Base-by-base conservation (phyloP, 768 basidiomycete genomes). In the Boletus subcaerulescens region DNA sequence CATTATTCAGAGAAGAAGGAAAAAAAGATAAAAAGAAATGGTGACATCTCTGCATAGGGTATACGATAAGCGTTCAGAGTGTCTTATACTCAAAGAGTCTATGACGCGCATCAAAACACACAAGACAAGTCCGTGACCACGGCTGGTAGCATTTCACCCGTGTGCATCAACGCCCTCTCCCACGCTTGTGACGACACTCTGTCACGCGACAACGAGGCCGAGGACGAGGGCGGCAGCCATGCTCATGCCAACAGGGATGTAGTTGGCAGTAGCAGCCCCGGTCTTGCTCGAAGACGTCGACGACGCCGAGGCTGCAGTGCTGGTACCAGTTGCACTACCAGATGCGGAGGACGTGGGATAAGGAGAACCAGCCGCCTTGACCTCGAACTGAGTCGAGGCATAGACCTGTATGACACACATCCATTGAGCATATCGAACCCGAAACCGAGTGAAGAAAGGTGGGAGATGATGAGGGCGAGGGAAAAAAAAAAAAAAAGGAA, bases 351-450 rank as follows among this genome's bases (percentile, higher is more conserved):
- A 59, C 18, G 70, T 45, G 11, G 85, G 83, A 62, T 83, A 88
- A 13, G 73, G 9, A 35, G 86, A 74, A 47, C 82, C 83, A 32
- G 71, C 56, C 7, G 84, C 64, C 65, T 84, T 81, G 68, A 91
- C 77, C 66, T 83, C 80, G 68, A 91, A 91, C 18, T 5, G 71
- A 65, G 52, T 76, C 45, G 26, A 85, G 81, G 84, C 83, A 56
- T 76, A 88, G 51, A 89, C 54, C 84, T 90, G 58, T 4, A 45
- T 5, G 32, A 42, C 5, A 46, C 4, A 42, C 5, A 12, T 24
- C 33, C 39, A 24, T 14, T 47, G 42, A 39, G 45, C n/a, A 50
- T 45, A 10, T 29, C n/a, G 18, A 20, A 22, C 8, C 5, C 32
- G 11, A 33, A 33, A 14, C 33, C 33, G 13, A 35, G 14, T 14